Conservation (phyloP, 2,329 filamentous ascomycete genomes). For the Alternaria arborescens region DNA sequence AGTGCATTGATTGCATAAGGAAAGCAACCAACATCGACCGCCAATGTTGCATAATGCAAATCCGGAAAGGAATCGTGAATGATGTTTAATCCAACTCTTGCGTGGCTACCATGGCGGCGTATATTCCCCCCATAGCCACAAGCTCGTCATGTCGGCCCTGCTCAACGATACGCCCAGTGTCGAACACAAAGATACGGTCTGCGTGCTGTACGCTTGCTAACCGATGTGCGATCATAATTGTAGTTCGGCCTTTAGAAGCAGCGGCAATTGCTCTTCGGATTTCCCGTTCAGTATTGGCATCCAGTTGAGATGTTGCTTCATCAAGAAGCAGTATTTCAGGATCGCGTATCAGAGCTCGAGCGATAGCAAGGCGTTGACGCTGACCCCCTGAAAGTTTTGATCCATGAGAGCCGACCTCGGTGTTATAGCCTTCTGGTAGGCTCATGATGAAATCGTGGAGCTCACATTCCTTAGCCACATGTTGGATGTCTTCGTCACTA, state of each 20-base stretch:
- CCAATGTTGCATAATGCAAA: neutral
- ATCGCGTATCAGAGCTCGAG: conserved; percentile 57
- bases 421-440: conserved; percentile 58
- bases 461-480: conserved; percentile 54
- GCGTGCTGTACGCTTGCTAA: conserved; percentile 81
- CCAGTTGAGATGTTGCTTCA: conserved; percentile 58
- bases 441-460: conserved; percentile 59
- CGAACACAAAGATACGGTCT: conserved; percentile 81
- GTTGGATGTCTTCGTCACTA: conserved; percentile 39
- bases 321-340: conserved; percentile 58
- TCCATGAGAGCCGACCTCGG: conserved; percentile 55
- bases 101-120: conserved; percentile 48
- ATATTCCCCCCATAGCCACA: conserved; percentile 52
- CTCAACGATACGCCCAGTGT: conserved; percentile 69
- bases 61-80: neutral
- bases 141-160: conserved; percentile 69
- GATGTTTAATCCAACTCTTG: conserved; percentile 44
- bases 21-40: neutral
- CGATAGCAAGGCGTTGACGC: conserved; percentile 57
- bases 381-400: conserved; percentile 58
- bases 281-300: conserved; percentile 56
- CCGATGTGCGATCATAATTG: conserved; percentile 79
- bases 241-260: conserved; percentile 61
- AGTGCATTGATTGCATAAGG: neutral
- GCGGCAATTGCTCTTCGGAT: conserved; percentile 54